Conservation (phyloP, 495 filamentous ascomycete genomes). For the Hypoxylon lienhwacheense region DNA sequence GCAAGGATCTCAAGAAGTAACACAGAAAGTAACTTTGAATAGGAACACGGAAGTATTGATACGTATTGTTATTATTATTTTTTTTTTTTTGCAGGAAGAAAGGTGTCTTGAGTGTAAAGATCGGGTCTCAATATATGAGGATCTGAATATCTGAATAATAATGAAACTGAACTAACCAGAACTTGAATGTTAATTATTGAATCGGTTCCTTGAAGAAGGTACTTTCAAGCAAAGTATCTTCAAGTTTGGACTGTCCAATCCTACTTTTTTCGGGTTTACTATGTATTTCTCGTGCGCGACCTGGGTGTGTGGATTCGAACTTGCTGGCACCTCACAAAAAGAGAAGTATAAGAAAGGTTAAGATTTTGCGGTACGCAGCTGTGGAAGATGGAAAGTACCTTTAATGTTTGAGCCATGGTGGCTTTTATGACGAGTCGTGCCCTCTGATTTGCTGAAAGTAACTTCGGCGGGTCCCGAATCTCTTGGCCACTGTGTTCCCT, state of each 20-base stretch:
- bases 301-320: conserved; percentile 26
- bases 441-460: conserved; percentile 13
- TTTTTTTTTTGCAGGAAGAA: too few species aligned
- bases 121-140: conserved; percentile 22
- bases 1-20: conserved; percentile 19
- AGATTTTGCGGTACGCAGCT: conserved; percentile 29
- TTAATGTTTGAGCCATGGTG: conserved; percentile 30
- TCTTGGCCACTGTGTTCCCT: conserved; percentile 22
- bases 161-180: conserved; percentile 23
- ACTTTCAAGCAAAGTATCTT: conserved; percentile 25
- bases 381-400: conserved; percentile 31
- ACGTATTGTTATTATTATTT: too few species aligned
- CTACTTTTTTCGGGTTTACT: conserved; percentile 5
- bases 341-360: conserved; percentile 28
- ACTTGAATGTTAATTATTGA: conserved; percentile 19
- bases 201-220: conserved; percentile 6
- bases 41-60: too few species aligned
- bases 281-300: conserved; percentile 17
- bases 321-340: conserved; percentile 21
- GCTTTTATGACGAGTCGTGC: background rate
- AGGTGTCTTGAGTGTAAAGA: conserved; percentile 24
- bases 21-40: conserved; percentile 1
- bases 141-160: conserved; percentile 26
- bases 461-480: background rate
- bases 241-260: conserved; percentile 21